Conservation (phyloP, 75 land plant species). For the Cupressus sempervirens region DNA sequence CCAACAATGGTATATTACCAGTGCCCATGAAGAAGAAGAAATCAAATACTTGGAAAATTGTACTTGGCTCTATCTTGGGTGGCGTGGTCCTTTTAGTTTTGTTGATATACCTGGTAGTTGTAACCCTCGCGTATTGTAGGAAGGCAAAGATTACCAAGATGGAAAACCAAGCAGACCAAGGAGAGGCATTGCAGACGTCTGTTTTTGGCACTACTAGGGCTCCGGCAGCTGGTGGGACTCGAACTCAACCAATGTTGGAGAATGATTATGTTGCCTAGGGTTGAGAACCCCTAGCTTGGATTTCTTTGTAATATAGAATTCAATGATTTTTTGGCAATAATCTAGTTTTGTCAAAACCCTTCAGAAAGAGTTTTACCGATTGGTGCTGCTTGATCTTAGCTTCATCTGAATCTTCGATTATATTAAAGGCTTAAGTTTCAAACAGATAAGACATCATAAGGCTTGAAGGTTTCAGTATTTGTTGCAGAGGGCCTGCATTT, state of each 20-base stretch:
- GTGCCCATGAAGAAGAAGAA: conserved; percentile 12
- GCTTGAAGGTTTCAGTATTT: background rate
- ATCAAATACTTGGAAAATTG: conserved; percentile 41
- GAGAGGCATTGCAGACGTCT: conserved; percentile 52
- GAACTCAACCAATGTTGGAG: conserved; percentile 71
- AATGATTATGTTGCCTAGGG: conserved; percentile 30
- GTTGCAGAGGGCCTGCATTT: conserved; percentile 2
- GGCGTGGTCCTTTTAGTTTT: conserved; percentile 36
- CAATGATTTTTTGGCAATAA: background rate
- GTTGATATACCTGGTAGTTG: conserved; percentile 24
- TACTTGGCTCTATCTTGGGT: conserved; percentile 30
- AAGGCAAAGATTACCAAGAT: conserved; percentile 35
- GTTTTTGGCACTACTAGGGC: conserved; percentile 54
- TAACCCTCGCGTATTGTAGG: conserved; percentile 12
- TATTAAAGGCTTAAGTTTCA: background rate
- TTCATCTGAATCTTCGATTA: background rate
- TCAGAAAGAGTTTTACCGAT: background rate
- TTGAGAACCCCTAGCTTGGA: background rate
- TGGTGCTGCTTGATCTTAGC: background rate
- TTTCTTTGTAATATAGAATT: conserved; percentile 7
- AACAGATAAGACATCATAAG: background rate
- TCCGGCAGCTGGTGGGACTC: conserved; percentile 56
- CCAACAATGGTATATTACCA: background rate
- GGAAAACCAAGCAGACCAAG: conserved; percentile 54
- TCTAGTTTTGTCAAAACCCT: conserved; percentile 1